Percentiles rank a stretch among this genome's conserved stretches.
phyloP scores from a whole-genome alignment of 306 rosid species.

The Lupinus albus region DNA sequence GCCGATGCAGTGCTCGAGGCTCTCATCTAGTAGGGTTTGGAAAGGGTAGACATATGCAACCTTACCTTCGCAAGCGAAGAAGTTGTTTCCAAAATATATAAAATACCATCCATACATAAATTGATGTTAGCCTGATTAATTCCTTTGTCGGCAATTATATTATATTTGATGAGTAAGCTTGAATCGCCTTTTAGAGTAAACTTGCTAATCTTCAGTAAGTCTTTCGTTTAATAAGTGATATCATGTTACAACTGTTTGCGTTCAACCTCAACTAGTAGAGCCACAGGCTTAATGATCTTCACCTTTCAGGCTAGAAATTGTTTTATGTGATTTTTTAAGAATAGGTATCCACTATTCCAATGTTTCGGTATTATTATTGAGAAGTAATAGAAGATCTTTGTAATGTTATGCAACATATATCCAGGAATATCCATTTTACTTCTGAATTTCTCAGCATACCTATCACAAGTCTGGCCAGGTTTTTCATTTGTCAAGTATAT shows the following conservation, averaged over 20 bases:
- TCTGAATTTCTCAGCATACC: slow-evolving; percentile 18
- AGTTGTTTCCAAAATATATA: too few relatives aligned
- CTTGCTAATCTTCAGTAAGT: slow-evolving; percentile 6
- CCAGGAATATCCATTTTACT: background rate
- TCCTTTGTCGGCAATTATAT: slow-evolving; percentile 10
- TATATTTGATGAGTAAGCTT: slow-evolving; percentile 35
- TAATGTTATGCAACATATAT: background rate
- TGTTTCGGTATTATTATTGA: background rate
- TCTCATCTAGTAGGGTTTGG: too few relatives aligned
- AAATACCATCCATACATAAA: background rate
- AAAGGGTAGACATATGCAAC: too few relatives aligned
- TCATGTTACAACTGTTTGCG: background rate
- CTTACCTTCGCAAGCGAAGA: too few relatives aligned
- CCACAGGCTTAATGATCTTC: too few relatives aligned
- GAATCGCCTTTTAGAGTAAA: slow-evolving; percentile 14
- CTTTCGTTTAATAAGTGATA: slow-evolving; percentile 29
- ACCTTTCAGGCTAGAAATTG: background rate
- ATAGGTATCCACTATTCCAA: slow-evolving; percentile 1
- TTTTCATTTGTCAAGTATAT: slow-evolving; percentile 25
- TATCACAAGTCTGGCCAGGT: slow-evolving; percentile 1
- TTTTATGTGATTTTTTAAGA: slow-evolving; percentile 9
- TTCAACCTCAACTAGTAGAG: background rate
- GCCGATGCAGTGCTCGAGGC: too few relatives aligned
- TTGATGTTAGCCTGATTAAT: slow-evolving; percentile 12
- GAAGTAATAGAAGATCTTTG: slow-evolving; percentile 2